phyloP scores from a whole-genome alignment of 139 green algal genomes.

The Volvox africanus region DNA sequence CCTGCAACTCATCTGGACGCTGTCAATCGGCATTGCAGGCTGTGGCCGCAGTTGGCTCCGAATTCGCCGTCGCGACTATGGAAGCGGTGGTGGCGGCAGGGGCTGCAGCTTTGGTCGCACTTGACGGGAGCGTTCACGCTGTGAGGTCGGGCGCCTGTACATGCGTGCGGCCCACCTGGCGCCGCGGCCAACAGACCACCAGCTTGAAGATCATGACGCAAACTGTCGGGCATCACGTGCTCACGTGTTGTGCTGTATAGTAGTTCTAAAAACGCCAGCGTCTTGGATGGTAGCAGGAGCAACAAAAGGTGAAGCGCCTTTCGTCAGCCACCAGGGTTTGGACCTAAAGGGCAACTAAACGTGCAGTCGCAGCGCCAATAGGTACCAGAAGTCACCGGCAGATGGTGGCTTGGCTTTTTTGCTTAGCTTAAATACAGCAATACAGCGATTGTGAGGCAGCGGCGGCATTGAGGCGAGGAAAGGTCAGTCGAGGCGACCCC shows the following conservation, averaged over 20 bases:
- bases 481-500: too few relatives aligned
- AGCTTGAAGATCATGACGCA: constrained; percentile 7
- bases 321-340: constrained; percentile 32
- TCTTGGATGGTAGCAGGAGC: too few relatives aligned
- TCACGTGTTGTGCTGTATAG: too few relatives aligned
- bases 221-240: too few relatives aligned
- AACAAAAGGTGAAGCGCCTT: constrained; percentile 44
- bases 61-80: too few relatives aligned
- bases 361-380: background rate
- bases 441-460: too few relatives aligned
- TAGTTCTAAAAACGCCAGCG: too few relatives aligned
- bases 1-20: background rate
- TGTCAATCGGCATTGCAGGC: background rate
- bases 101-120: background rate
- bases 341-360: background rate
- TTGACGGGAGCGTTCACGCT: constrained; percentile 1
- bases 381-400: background rate
- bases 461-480: too few relatives aligned
- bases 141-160: background rate
- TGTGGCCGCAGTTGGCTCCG: background rate
- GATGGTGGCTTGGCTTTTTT: too few relatives aligned
- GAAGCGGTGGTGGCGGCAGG: background rate
- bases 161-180: background rate
- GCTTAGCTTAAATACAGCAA: too few relatives aligned
- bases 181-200: background rate